A percentile compares a stretch with the other conserved stretches of the same genome.
These are phyloP conservation scores for Thermochaetoides dissita DNA, from an alignment of 2,329 filamentous ascomycete species.

Conservation along the genomic window DNA sequence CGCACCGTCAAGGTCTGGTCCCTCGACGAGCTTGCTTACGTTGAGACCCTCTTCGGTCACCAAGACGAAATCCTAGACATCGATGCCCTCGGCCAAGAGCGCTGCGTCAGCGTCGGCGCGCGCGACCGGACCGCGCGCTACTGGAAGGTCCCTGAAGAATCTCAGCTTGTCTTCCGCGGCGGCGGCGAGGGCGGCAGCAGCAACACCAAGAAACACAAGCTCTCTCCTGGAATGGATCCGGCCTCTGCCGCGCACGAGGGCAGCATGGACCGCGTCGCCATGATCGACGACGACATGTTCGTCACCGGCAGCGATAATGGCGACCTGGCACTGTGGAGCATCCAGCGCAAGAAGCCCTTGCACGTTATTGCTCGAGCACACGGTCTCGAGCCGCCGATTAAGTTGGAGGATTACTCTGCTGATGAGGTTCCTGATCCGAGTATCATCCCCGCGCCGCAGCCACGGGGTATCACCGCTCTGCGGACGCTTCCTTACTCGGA, in stretches of 20 bases:
- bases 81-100: slow-evolving; percentile 68
- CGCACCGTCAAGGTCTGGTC: slow-evolving; percentile 94
- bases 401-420: slow-evolving; percentile 57
- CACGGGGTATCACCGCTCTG: slow-evolving; percentile 83
- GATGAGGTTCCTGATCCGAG: slow-evolving; percentile 48
- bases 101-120: slow-evolving; percentile 80
- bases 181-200: slow-evolving; percentile 40
- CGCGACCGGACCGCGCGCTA: slow-evolving; percentile 81
- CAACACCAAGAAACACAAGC: slow-evolving; percentile 32
- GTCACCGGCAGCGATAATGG: slow-evolving; percentile 92
- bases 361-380: slow-evolving; percentile 70
- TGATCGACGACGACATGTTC: slow-evolving; percentile 78
- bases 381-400: slow-evolving; percentile 61
- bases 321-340: slow-evolving; percentile 70
- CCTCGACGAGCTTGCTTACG: slow-evolving; percentile 78
- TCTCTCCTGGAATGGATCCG: slow-evolving; percentile 25
- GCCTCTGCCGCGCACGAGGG: slow-evolving; percentile 55
- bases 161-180: slow-evolving; percentile 86
- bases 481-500: slow-evolving; percentile 80
- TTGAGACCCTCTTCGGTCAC: slow-evolving; percentile 92
- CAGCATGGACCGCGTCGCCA: slow-evolving; percentile 81
- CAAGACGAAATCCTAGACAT: slow-evolving; percentile 82
- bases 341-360: slow-evolving; percentile 89
- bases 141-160: slow-evolving; percentile 95
- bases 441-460: slow-evolving; percentile 50